A percentile compares a stretch with the other conserved stretches of the same genome.
Evolutionary conservation across 176 grass and related monocot genomes (phyloP).

Genomic region (Oryza glaberrima): DNA sequence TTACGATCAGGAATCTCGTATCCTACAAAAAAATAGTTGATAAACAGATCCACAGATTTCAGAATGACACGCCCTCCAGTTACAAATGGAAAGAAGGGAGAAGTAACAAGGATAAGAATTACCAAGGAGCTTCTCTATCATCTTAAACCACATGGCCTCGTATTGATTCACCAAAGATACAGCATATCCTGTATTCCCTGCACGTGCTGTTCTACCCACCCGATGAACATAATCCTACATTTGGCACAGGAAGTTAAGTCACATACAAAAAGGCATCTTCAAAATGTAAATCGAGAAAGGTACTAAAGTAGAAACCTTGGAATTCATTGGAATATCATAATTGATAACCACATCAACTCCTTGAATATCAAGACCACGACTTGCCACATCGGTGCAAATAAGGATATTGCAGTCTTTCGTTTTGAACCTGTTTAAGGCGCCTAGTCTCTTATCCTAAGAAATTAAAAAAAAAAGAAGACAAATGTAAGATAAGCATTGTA

Average conservation of each 20-base stretch:
- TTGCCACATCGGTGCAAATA: slow-evolving; percentile 94
- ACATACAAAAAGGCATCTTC: slow-evolving; percentile 22
- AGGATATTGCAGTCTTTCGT: slow-evolving; percentile 75
- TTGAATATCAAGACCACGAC: slow-evolving; percentile 94
- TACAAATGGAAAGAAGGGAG: background rate
- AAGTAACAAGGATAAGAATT: slow-evolving; percentile 31
- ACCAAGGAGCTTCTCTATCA: slow-evolving; percentile 87
- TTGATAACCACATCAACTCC: slow-evolving; percentile 93
- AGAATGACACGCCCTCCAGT: slow-evolving; percentile 3
- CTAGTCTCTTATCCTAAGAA: slow-evolving; percentile 71
- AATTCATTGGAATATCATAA: slow-evolving; percentile 93
- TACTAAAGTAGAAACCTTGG: slow-evolving; percentile 59
- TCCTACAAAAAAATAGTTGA: slow-evolving; percentile 43
- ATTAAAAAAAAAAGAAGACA: background rate
- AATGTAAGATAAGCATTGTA: slow-evolving; percentile 8
- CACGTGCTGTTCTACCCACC: slow-evolving; percentile 93
- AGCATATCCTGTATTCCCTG: slow-evolving; percentile 80
- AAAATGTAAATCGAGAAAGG: background rate
- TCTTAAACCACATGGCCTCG: slow-evolving; percentile 79
- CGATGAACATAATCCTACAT: slow-evolving; percentile 96
- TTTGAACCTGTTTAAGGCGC: slow-evolving; percentile 76
- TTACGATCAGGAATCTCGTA: slow-evolving; percentile 53
- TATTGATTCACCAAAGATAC: slow-evolving; percentile 93
- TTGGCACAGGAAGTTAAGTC: slow-evolving; percentile 22
- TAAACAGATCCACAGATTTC: background rate